Evolutionary conservation across 2,329 filamentous ascomycete species (phyloP), one percentile per base, ranked within the genome.

Genomic region (Beauveria bassiana): DNA sequence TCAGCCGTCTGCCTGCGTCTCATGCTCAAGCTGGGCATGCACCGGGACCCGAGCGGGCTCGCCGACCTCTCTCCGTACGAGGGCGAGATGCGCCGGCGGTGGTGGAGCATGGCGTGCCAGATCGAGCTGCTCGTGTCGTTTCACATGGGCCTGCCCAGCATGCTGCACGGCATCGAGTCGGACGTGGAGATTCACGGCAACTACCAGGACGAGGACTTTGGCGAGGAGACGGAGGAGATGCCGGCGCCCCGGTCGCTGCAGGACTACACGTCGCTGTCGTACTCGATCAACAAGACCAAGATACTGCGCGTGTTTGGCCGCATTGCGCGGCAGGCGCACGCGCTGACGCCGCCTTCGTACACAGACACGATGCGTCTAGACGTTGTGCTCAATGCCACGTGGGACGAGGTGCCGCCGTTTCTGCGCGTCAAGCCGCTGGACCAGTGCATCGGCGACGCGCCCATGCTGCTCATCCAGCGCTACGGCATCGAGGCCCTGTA

Each of bases 91-190:
- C 75, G 79, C 14, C 74, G 80, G 38, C 74, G 81, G 16, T 70
- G 80, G 66, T 85, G 82, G 82, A 78, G 80, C 64, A 74, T 83
- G 64, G 77, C 78, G 3, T 70, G 77, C 28, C 84, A 87, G 68
- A 78, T 88, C 52, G 87, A 90, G 68, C 71, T 86, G 3, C 71
- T 89, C 4, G 84, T 86, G 28, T 83, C 85, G 1, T 88, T 88
- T 68, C 86, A 89, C 68, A 79, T 88, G 63, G 87, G 87, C 2
- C 75, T 90, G 59, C 87, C 87, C 2, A 81, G 81, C 67, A 86
- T 89, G 83, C 77, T 88, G 50, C 79, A 85, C 61, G 77, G 80
- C 26, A 81, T 86, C 42, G 86, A 88, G 63, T 83, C 80, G 52
- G 87, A 90, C 68, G 87, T 85, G 0, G 73, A 78, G 1, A 70